Conservation (phyloP, 169 alveolate species). For the Cryptosporidium bovis region DNA sequence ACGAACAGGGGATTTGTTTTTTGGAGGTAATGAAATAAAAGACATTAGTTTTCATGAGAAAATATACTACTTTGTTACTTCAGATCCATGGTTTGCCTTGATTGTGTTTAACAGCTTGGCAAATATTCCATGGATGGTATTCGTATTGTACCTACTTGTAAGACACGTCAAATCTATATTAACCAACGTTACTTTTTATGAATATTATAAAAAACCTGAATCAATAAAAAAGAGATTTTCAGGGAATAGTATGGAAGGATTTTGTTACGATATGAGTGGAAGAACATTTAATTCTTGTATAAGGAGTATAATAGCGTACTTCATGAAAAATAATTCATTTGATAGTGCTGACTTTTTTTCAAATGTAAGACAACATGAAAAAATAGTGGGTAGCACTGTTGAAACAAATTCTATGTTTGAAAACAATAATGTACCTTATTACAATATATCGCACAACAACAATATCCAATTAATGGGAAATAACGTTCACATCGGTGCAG, state of each 20-base stretch:
- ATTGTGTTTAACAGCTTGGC: slow-evolving; percentile 57
- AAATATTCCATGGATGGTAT: slow-evolving; percentile 81
- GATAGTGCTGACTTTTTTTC: slow-evolving; percentile 60
- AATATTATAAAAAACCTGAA: slow-evolving; percentile 84
- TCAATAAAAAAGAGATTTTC: slow-evolving; percentile 53
- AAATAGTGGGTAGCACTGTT: slow-evolving; percentile 6
- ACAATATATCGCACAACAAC: slow-evolving; percentile 22
- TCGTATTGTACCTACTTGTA: slow-evolving; percentile 82
- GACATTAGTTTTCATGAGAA: slow-evolving; percentile 46
- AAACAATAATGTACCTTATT: slow-evolving; percentile 52
- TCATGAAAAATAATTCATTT: slow-evolving; percentile 53
- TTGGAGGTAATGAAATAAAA: slow-evolving; percentile 53
- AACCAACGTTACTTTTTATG: slow-evolving; percentile 90
- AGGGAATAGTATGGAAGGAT: slow-evolving; percentile 51
- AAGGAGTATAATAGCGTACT: slow-evolving; percentile 55
- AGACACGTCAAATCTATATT: slow-evolving; percentile 85
- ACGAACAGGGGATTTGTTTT: slow-evolving; percentile 36
- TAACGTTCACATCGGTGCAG: background rate
- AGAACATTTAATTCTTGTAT: slow-evolving; percentile 43
- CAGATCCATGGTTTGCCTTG: slow-evolving; percentile 71
- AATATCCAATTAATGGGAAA: background rate
- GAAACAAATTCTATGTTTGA: slow-evolving; percentile 9
- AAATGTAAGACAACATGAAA: slow-evolving; percentile 40
- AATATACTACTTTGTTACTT: slow-evolving; percentile 40
- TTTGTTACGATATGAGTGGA: slow-evolving; percentile 62